These are phyloP conservation scores for Tylopilus plumbeoviolaceoides DNA, from an alignment of 768 basidiomycete species.

Conservation along the genomic window DNA sequence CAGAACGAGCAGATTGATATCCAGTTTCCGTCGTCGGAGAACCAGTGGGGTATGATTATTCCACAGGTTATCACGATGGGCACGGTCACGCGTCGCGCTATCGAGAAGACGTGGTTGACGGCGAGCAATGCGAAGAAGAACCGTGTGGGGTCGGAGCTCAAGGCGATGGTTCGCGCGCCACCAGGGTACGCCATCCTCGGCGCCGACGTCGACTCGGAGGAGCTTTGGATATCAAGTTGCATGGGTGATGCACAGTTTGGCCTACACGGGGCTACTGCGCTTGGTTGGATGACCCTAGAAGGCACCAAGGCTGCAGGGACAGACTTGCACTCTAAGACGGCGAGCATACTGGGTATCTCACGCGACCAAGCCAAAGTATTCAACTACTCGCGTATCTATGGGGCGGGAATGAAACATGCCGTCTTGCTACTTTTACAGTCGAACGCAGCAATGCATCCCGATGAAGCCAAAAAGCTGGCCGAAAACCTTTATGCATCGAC, in stretches of 20 bases:
- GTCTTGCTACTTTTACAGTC: constrained; percentile 82
- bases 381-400: constrained; percentile 98
- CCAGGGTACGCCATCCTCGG: constrained; percentile 93
- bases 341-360: constrained; percentile 86
- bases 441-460: constrained; percentile 72
- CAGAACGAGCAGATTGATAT: constrained; percentile 50
- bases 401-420: constrained; percentile 96
- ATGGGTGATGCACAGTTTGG: constrained; percentile 99
- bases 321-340: constrained; percentile 96
- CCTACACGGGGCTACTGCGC: constrained; percentile 90
- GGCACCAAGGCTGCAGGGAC: constrained; percentile 94
- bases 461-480: constrained; percentile 76
- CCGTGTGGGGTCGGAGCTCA: constrained; percentile 96
- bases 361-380: constrained; percentile 97
- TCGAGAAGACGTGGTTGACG: constrained; percentile 97
- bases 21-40: constrained; percentile 39
- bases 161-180: constrained; percentile 95
- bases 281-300: constrained; percentile 99
- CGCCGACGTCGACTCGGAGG: constrained; percentile 98
- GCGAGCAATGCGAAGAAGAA: constrained; percentile 98
- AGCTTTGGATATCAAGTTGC: constrained; percentile 97
- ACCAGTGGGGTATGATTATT: constrained; percentile 86
- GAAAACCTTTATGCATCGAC: constrained; percentile 86
- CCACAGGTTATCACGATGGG: constrained; percentile 99
- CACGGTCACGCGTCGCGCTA: constrained; percentile 94